Evolutionary conservation across 2,329 filamentous ascomycete genomes (phyloP), one percentile per base, ranked within the genome.

Genomic region (Pseudocercospora cruenta): DNA sequence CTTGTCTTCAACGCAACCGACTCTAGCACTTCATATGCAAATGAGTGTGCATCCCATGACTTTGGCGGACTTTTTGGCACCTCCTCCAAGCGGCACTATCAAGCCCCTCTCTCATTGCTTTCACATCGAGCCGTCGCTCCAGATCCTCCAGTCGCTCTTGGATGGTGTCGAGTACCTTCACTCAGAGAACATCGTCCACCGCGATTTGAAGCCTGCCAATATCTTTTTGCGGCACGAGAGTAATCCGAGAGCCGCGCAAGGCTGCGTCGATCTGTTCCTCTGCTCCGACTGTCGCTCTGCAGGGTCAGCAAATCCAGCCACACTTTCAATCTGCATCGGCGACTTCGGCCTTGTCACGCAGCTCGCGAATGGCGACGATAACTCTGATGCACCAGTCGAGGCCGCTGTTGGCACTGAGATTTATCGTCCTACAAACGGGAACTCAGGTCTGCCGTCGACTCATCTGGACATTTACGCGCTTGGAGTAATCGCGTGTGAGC

Each of bases 141-240:
- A 81, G 33, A 78, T 91, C 1, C 79, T 91, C n/a, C 76, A 85
- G 12, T 83, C 83, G 1, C 85, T 91, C 31, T 77, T 90, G 1
- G 84, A 87, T 8, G 89, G 88, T 1, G 84, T 91, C 2, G 83
- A 88, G 64, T 90, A 91, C 71, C 81, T 91, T 1, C 89, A 91
- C 70, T 78, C 80, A 0, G 82, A 87, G 65, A 82, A 82, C 5
- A 85, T 91, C 57, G 83, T 90, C 0, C 89, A 91, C 71, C 85
- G 88, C 9, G 89, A 91, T 72, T 80, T 91, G 22, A 91, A 91
- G 71, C 89, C 89, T 0, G 86, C 85, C 2, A 91, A 91, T 69
- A 86, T 91, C 28, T 90, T 91, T 75, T 79, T 91, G 0, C 85
- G 85, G 2, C 74, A 82, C n/a, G 76, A 80, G 19, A 76, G 72